Evolutionary conservation across 805 yeast species (phyloP).

Genomic region (Candida pini): DNA sequence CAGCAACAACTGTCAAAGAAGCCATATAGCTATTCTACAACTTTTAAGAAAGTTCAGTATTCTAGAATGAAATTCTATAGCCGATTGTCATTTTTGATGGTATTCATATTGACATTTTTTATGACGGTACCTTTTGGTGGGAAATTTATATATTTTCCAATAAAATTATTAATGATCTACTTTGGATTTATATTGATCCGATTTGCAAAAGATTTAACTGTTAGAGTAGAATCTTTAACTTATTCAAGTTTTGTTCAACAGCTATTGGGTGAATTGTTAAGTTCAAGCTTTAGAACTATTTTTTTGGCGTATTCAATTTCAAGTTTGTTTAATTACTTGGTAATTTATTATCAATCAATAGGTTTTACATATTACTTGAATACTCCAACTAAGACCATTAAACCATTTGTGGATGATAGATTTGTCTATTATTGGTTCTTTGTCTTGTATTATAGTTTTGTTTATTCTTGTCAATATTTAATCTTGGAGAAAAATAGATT

Average conservation of each 20-base stretch:
- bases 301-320: constrained; percentile 17
- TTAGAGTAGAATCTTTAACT: constrained; percentile 20
- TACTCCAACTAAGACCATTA: constrained; percentile 34
- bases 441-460: constrained; percentile 33
- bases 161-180: constrained; percentile 24
- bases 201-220: constrained; percentile 24
- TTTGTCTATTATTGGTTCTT: constrained; percentile 47
- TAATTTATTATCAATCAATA: constrained; percentile 19
- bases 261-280: constrained; percentile 18
- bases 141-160: constrained; percentile 17
- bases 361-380: constrained; percentile 23
- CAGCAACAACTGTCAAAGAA: constrained; percentile 8
- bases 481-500: constrained; percentile 52
- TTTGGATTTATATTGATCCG: constrained; percentile 23
- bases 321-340: constrained; percentile 12
- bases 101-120: constrained; percentile 15
- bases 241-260: constrained; percentile 23
- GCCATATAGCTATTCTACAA: constrained; percentile 17
- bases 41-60: constrained; percentile 19
- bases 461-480: constrained; percentile 47
- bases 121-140: constrained; percentile 20
- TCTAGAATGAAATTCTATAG: constrained; percentile 26
- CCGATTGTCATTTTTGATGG: constrained; percentile 20
- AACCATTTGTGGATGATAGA: constrained; percentile 37
- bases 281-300: constrained; percentile 19